Percentiles rank a stretch among this genome's conserved stretches.
phyloP scores from a whole-genome alignment of 805 yeast genomes.

The Pichia manshurica region DNA sequence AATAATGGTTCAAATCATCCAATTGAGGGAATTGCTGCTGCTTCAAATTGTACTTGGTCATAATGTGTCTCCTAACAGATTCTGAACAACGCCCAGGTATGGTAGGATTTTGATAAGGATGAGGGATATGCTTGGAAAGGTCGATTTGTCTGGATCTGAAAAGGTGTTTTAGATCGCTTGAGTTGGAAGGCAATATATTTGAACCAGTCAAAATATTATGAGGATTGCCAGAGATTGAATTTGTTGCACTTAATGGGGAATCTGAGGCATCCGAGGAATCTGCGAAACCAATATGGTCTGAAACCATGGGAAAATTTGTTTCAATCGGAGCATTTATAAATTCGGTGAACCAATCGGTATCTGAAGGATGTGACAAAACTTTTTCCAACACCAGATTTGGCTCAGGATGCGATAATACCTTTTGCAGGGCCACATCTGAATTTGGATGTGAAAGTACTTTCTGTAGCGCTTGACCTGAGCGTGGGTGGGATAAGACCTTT shows the following conservation, averaged over 20 bases:
- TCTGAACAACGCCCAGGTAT: slow-evolving; percentile 39
- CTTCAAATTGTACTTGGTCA: slow-evolving; percentile 46
- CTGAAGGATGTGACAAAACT: slow-evolving; percentile 13
- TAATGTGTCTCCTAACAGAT: slow-evolving; percentile 48
- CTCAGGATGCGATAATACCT: slow-evolving; percentile 17
- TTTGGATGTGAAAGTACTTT: slow-evolving; percentile 17
- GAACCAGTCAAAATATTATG: not conserved
- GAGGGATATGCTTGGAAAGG: slow-evolving; percentile 45
- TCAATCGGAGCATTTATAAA: slow-evolving; percentile 65
- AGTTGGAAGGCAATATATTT: slow-evolving; percentile 17
- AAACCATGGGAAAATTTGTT: slow-evolving; percentile 45
- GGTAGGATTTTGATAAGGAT: slow-evolving; percentile 25
- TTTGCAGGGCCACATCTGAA: slow-evolving; percentile 16
- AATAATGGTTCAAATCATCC: slow-evolving; percentile 70
- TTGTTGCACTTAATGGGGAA: slow-evolving; percentile 26
- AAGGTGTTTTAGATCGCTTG: slow-evolving; percentile 49
- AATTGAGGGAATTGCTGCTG: slow-evolving; percentile 66
- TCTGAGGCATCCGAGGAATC: slow-evolving; percentile 32
- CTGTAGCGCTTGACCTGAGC: slow-evolving; percentile 15
- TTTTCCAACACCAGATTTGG: slow-evolving; percentile 13
- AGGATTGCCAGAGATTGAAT: slow-evolving; percentile 9
- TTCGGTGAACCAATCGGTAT: slow-evolving; percentile 62
- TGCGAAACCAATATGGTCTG: slow-evolving; percentile 56
- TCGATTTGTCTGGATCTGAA: slow-evolving; percentile 65
- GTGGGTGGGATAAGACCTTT: slow-evolving; percentile 17